Evolutionary conservation across 306 rosid genomes (phyloP).

Genomic region (Cicer yamashitae): DNA sequence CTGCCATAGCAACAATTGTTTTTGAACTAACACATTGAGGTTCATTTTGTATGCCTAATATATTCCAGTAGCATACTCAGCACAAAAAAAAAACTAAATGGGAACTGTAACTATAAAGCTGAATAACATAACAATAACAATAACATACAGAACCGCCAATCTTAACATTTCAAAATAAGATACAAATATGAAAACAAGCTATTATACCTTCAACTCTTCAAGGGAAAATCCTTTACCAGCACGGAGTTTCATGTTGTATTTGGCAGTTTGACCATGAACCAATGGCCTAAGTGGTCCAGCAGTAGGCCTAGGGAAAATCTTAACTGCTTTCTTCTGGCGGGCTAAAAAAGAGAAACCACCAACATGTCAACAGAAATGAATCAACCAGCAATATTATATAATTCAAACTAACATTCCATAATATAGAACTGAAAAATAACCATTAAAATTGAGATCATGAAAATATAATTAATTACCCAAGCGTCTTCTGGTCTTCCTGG

Average conservation of each 20-base stretch:
- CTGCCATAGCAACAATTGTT: neutral
- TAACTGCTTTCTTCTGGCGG: conserved; percentile 71
- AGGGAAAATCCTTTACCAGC: conserved; percentile 71
- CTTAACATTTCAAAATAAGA: neutral
- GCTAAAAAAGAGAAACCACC: conserved; percentile 45
- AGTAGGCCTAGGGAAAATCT: conserved; percentile 70
- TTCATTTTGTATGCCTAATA: neutral
- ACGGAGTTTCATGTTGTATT: conserved; percentile 71
- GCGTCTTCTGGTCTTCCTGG: conserved; percentile 67
- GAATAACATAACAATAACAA: too few relatives aligned
- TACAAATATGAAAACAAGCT: neutral
- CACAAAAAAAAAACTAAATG: neutral
- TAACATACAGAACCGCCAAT: neutral
- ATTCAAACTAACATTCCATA: neutral
- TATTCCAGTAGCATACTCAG: neutral
- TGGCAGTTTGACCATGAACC: conserved; percentile 47
- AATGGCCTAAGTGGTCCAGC: conserved; percentile 67
- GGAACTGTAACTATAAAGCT: neutral
- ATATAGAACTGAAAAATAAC: neutral
- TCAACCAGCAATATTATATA: neutral
- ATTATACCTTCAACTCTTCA: conserved; percentile 65
- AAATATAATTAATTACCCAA: conserved; percentile 42
- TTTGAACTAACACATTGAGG: neutral
- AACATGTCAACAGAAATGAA: neutral
- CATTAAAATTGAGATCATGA: neutral